A percentile compares a stretch with the other conserved stretches of the same genome.
Conservation (phyloP, 306 rosid species). For the Cucurbita ficifolia region DNA sequence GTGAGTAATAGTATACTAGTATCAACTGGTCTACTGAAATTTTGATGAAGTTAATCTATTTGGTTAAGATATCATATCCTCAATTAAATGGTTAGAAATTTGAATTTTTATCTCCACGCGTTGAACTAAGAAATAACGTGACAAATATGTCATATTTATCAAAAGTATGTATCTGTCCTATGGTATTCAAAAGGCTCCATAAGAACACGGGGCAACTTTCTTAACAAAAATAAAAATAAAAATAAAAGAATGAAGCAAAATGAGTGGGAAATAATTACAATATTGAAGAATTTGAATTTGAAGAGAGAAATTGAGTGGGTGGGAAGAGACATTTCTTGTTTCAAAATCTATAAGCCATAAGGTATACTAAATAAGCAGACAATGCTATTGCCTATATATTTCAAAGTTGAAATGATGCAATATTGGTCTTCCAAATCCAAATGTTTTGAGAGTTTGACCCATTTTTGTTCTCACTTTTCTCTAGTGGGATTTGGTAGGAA, state of each 20-base stretch:
- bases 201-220: neutral
- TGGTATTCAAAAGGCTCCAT: too few species aligned
- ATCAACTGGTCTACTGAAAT: too few species aligned
- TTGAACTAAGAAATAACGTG: too few species aligned
- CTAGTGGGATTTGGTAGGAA: neutral
- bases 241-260: neutral
- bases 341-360: neutral
- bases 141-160: too few species aligned
- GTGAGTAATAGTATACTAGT: too few species aligned
- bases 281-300: neutral
- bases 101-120: too few species aligned
- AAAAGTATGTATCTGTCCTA: too few species aligned
- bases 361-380: neutral
- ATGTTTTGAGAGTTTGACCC: neutral
- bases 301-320: neutral
- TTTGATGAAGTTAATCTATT: too few species aligned
- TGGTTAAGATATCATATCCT: too few species aligned
- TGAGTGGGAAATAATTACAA: constrained; percentile 21
- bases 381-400: neutral
- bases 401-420: neutral
- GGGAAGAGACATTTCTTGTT: neutral
- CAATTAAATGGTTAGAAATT: too few species aligned
- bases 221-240: neutral
- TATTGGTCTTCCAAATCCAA: neutral
- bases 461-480: neutral